A percentile compares a stretch with the other conserved stretches of the same genome.
Conservation (phyloP, 768 basidiomycete genomes). For the Pilatotrama ljubarskyi region DNA sequence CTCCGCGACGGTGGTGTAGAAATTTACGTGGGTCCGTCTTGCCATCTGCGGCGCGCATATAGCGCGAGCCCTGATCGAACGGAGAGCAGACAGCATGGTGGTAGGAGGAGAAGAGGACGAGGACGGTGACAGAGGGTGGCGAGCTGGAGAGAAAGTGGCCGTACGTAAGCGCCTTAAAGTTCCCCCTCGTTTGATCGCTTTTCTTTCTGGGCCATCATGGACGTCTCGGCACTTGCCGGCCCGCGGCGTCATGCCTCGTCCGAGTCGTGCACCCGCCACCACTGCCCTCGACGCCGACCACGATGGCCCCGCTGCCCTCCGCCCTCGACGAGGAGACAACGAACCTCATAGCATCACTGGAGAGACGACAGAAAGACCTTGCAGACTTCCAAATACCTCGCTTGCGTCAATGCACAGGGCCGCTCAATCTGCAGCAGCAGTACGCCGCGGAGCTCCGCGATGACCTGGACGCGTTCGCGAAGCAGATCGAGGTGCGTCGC, state of each 20-base stretch:
- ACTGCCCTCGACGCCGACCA: neutral
- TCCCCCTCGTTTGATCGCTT: neutral
- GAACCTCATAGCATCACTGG: slow-evolving; percentile 50
- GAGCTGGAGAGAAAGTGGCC: too few species aligned
- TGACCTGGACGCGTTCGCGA: slow-evolving; percentile 62
- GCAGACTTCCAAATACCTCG: slow-evolving; percentile 73
- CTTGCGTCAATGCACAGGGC: slow-evolving; percentile 65
- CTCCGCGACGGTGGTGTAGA: slow-evolving; percentile 27
- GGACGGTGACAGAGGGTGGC: neutral
- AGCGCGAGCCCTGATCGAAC: neutral
- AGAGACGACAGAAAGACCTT: slow-evolving; percentile 64
- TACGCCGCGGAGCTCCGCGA: slow-evolving; percentile 74
- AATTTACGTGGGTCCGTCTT: slow-evolving; percentile 19
- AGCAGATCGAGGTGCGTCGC: slow-evolving; percentile 63
- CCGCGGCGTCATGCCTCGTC: neutral
- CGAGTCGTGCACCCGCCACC: neutral
- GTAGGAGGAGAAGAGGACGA: neutral
- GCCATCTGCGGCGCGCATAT: neutral
- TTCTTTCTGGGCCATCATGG: neutral
- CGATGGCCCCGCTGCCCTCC: slow-evolving; percentile 65
- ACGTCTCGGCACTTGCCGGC: slow-evolving; percentile 2
- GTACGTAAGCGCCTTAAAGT: neutral
- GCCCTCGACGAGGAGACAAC: slow-evolving; percentile 53
- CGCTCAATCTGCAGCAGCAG: slow-evolving; percentile 69
- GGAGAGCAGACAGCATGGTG: slow-evolving; percentile 7